Conservation (phyloP, 108 stramenopile genomes). For the Cyclotella baltica region DNA sequence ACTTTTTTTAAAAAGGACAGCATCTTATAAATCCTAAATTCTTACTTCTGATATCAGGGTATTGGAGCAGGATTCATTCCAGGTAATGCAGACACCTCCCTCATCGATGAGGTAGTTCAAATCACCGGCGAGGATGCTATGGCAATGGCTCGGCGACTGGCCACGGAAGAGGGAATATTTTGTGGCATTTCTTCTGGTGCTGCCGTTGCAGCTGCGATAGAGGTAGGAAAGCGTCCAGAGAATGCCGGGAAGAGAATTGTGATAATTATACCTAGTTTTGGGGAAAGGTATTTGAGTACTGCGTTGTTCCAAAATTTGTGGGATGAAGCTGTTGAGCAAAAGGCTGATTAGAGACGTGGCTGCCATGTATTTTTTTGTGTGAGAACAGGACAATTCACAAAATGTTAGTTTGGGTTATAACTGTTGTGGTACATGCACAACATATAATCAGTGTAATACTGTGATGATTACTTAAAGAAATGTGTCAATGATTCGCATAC, state of each 20-base stretch:
- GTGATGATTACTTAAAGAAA: too few relatives aligned
- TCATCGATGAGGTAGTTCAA: slow-evolving; percentile 73
- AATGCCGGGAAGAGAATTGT: slow-evolving; percentile 80
- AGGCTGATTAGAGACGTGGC: slow-evolving; percentile 58
- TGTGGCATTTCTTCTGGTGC: slow-evolving; percentile 80
- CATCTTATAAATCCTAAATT: not conserved
- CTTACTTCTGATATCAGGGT: slow-evolving; percentile 40
- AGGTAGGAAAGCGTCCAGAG: slow-evolving; percentile 72
- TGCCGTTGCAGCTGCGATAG: slow-evolving; percentile 69
- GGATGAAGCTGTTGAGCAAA: slow-evolving; percentile 86
- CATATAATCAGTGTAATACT: too few relatives aligned
- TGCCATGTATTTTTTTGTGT: too few relatives aligned
- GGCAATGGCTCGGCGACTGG: slow-evolving; percentile 67
- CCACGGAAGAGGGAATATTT: slow-evolving; percentile 79
- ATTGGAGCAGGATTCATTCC: slow-evolving; percentile 92
- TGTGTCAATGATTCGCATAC: too few relatives aligned
- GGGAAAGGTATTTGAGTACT: slow-evolving; percentile 74
- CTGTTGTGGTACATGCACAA: too few relatives aligned
- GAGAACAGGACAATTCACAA: too few relatives aligned
- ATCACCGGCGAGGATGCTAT: slow-evolving; percentile 67
- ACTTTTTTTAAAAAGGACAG: too few relatives aligned
- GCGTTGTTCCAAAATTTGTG: slow-evolving; percentile 89
- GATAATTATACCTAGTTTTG: slow-evolving; percentile 69
- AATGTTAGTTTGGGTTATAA: too few relatives aligned
- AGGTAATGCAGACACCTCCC: slow-evolving; percentile 84